Evolutionary conservation across 208 protist species (phyloP).

Genomic region (Leishmania martiniquensis): DNA sequence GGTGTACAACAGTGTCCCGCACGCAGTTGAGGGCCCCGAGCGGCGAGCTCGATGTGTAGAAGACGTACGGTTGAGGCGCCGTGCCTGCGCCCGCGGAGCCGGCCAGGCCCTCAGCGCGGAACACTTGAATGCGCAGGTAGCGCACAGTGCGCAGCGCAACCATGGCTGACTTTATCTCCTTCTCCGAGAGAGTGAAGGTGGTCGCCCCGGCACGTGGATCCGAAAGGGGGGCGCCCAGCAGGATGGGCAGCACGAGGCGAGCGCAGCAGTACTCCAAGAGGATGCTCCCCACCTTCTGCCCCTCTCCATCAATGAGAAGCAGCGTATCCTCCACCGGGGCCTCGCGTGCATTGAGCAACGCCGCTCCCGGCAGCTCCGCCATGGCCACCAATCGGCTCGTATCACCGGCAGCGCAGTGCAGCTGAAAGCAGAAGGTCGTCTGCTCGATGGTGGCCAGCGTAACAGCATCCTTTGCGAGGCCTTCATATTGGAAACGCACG

Average conservation of each 20-base stretch:
- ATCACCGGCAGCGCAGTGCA: slow-evolving; percentile 49
- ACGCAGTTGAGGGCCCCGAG: slow-evolving; percentile 46
- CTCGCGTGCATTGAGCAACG: slow-evolving; percentile 62
- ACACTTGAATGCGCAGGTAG: slow-evolving; percentile 77
- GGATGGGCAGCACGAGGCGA: slow-evolving; percentile 70
- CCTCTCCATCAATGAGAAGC: slow-evolving; percentile 50
- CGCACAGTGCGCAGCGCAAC: slow-evolving; percentile 69
- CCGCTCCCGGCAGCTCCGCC: slow-evolving; percentile 67
- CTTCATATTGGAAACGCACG: slow-evolving; percentile 73
- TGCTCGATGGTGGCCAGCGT: slow-evolving; percentile 56
- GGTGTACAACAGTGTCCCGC: slow-evolving; percentile 76
- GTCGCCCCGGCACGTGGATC: slow-evolving; percentile 2
- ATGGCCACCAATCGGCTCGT: slow-evolving; percentile 66
- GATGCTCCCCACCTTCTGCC: slow-evolving; percentile 43
- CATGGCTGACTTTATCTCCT: slow-evolving; percentile 53
- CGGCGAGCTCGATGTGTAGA: slow-evolving; percentile 72
- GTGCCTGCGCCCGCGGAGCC: slow-evolving; percentile 4
- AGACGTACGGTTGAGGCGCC: slow-evolving; percentile 80
- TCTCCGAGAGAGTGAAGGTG: slow-evolving; percentile 33
- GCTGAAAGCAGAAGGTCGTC: slow-evolving; percentile 74
- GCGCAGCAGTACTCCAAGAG: slow-evolving; percentile 59
- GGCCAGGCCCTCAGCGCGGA: slow-evolving; percentile 48
- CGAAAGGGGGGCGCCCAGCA: slow-evolving; percentile 40
- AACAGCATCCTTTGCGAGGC: slow-evolving; percentile 55
- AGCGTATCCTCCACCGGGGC: slow-evolving; percentile 46